Evolutionary conservation across 176 grass and related monocot species (phyloP).

Genomic region (Echinochloa phyllopogon): DNA sequence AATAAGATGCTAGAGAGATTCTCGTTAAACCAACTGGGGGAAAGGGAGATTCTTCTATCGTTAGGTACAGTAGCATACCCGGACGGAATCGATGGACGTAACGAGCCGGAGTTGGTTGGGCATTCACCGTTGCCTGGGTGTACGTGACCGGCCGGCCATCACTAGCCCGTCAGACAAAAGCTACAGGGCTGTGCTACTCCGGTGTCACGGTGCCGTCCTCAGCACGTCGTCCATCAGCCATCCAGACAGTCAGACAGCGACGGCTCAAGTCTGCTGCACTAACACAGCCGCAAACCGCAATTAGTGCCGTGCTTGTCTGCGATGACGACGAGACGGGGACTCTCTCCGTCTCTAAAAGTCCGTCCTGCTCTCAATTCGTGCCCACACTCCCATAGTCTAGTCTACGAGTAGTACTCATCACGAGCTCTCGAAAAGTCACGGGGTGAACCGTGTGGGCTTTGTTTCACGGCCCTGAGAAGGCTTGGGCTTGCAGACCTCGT

Average conservation of each 20-base stretch:
- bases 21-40: neutral
- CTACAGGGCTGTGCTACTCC: neutral
- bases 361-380: too few species aligned
- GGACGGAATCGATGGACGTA: neutral
- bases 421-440: neutral
- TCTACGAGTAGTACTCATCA: too few species aligned
- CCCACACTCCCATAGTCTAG: too few species aligned
- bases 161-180: neutral
- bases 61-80: neutral
- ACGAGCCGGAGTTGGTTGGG: neutral
- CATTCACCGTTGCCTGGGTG: conserved; percentile 9
- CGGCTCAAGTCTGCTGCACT: neutral
- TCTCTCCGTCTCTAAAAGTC: neutral
- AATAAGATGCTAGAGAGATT: neutral
- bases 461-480: too few species aligned
- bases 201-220: conserved; percentile 7
- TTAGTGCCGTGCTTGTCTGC: neutral
- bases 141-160: neutral
- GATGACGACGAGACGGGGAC: neutral
- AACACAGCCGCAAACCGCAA: neutral
- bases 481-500: neutral
- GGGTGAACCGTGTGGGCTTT: neutral
- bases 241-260: neutral
- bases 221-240: neutral
- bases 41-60: neutral